Percentiles rank a stretch among this genome's conserved stretches.
phyloP scores from a whole-genome alignment of 192 early-diverging fungal species.

The Jimgerdemannia lactiflua region DNA sequence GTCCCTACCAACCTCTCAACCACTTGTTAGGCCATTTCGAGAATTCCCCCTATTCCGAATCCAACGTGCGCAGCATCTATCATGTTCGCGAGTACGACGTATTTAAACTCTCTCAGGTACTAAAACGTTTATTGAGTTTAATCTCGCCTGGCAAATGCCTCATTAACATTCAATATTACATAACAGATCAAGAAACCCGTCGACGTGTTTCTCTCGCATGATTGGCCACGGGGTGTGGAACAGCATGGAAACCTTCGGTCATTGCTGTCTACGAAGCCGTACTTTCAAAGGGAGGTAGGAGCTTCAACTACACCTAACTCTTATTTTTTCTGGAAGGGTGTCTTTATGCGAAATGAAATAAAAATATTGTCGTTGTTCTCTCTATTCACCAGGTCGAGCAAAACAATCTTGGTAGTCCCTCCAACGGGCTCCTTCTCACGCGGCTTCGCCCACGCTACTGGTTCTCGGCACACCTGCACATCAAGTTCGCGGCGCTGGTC shows the following conservation, averaged over 20 bases:
- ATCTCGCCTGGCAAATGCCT: background rate
- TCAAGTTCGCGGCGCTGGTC: slow-evolving; percentile 78
- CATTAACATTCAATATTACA: background rate
- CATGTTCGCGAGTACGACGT: slow-evolving; percentile 87
- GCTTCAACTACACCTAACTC: background rate
- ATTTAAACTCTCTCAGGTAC: slow-evolving; percentile 67
- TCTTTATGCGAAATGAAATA: background rate
- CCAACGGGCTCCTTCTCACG: slow-evolving; percentile 69
- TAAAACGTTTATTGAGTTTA: background rate
- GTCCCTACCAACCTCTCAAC: background rate
- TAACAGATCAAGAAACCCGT: slow-evolving; percentile 67
- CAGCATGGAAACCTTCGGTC: slow-evolving; percentile 63
- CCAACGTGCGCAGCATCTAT: slow-evolving; percentile 71
- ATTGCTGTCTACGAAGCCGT: slow-evolving; percentile 70
- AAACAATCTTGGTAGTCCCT: slow-evolving; percentile 75
- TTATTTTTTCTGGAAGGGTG: no score
- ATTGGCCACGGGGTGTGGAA: slow-evolving; percentile 92
- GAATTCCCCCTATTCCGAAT: slow-evolving; percentile 66
- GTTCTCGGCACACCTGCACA: slow-evolving; percentile 97
- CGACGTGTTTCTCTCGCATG: slow-evolving; percentile 93
- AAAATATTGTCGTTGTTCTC: background rate
- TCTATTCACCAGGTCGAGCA: background rate
- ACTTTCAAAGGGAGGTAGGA: slow-evolving; percentile 70
- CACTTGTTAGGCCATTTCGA: slow-evolving; percentile 67
- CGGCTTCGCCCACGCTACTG: slow-evolving; percentile 82